phyloP scores from a whole-genome alignment of 2,329 filamentous ascomycete species.

The Botrytis pseudocinerea region DNA sequence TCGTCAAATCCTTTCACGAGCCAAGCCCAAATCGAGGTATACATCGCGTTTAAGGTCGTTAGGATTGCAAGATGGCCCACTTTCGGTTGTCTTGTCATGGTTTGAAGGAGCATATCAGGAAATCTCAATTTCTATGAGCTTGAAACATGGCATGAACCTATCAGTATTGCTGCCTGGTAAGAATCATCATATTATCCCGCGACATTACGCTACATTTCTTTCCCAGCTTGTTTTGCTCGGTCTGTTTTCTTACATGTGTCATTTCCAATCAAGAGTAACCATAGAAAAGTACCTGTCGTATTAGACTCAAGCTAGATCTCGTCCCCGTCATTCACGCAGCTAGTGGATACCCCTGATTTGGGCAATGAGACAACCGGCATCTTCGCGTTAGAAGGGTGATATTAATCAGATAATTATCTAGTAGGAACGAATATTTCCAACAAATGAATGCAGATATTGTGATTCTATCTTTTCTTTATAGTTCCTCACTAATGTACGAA shows the following conservation, averaged over 20 bases:
- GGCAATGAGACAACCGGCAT: neutral
- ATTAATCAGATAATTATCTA: neutral
- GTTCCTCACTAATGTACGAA: accelerated
- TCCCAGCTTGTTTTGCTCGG: neutral
- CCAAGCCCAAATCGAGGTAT: neutral
- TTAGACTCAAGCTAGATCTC: neutral
- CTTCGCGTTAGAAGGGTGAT: neutral
- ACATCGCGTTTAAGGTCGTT: neutral
- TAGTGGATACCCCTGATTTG: neutral
- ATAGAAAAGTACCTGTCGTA: neutral
- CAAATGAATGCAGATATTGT: neutral
- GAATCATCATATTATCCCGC: neutral
- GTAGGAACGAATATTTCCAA: neutral
- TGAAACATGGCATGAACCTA: neutral
- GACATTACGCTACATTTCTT: neutral
- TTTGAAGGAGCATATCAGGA: neutral
- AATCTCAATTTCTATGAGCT: neutral
- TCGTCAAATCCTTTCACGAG: neutral
- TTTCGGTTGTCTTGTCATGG: neutral
- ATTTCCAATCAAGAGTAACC: neutral
- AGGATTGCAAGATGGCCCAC: neutral
- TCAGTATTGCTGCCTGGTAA: neutral
- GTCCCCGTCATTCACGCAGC: neutral
- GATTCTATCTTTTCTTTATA: neutral
- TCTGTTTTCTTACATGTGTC: neutral